These are phyloP conservation scores for Glebionis coronaria DNA, from an alignment of 129 eudicot genomes.

Conservation along the genomic window DNA sequence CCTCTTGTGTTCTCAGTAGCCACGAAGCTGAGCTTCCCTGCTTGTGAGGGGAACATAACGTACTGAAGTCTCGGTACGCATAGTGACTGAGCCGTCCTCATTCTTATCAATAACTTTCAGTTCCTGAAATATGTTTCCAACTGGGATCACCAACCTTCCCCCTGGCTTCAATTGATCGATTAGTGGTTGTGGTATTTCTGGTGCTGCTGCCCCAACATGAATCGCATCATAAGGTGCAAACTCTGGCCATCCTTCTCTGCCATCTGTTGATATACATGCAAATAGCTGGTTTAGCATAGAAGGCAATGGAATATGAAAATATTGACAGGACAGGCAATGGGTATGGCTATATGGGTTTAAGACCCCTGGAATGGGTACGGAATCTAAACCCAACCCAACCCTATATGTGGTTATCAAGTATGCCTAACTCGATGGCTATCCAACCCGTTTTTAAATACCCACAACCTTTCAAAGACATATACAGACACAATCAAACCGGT, in stretches of 20 bases:
- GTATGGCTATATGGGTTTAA: too few relatives aligned
- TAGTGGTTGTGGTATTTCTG: slow-evolving; percentile 74
- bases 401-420: too few relatives aligned
- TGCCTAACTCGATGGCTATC: too few relatives aligned
- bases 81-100: slow-evolving; percentile 58
- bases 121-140: slow-evolving; percentile 82
- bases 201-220: slow-evolving; percentile 98
- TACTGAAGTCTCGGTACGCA: slow-evolving; percentile 77
- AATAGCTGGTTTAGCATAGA: neutral
- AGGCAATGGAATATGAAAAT: neutral
- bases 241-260: slow-evolving; percentile 89
- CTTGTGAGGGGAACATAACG: slow-evolving; percentile 93
- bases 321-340: too few relatives aligned
- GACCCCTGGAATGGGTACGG: too few relatives aligned
- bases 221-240: slow-evolving; percentile 93
- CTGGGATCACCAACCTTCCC: slow-evolving; percentile 91
- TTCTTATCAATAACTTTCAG: slow-evolving; percentile 83
- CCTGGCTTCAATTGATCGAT: slow-evolving; percentile 94
- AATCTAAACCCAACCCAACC: too few relatives aligned
- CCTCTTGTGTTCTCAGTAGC: slow-evolving; percentile 25
- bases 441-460: too few relatives aligned
- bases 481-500: too few relatives aligned
- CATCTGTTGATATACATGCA: slow-evolving; percentile 46
- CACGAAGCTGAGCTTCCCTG: slow-evolving; percentile 80
- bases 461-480: too few relatives aligned